These are phyloP conservation scores for Byssothecium circinans DNA, from an alignment of 2,329 filamentous ascomycete genomes.

Conservation along the genomic window DNA sequence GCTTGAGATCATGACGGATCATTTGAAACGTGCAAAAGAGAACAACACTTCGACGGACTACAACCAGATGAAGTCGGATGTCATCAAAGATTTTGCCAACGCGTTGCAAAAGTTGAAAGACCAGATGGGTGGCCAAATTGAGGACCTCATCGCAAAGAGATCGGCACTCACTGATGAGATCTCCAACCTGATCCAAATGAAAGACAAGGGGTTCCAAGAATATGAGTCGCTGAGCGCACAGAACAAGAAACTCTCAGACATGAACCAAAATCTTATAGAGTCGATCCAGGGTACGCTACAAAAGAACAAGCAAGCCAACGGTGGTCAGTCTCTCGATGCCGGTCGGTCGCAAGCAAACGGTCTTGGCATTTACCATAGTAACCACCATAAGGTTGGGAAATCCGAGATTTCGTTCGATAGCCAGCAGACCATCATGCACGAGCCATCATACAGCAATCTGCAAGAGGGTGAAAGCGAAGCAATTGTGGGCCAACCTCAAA, in stretches of 20 bases:
- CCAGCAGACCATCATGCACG: conserved; percentile 42
- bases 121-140: conserved; percentile 72
- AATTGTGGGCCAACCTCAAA: conserved; percentile 74
- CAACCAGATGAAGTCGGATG: conserved; percentile 65
- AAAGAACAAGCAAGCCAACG: conserved; percentile 60
- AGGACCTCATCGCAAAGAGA: conserved; percentile 85
- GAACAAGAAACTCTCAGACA: conserved; percentile 88
- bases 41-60: conserved; percentile 76
- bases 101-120: conserved; percentile 74
- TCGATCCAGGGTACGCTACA: conserved; percentile 94
- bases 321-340: conserved; percentile 52
- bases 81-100: conserved; percentile 64
- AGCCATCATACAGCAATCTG: conserved; percentile 46
- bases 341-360: conserved; percentile 55
- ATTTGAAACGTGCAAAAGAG: conserved; percentile 83
- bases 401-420: conserved; percentile 44
- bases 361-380: conserved; percentile 61
- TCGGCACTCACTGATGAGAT: conserved; percentile 85
- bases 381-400: conserved; percentile 42
- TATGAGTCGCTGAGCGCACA: conserved; percentile 94
- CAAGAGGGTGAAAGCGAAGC: conserved; percentile 66
- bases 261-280: conserved; percentile 94
- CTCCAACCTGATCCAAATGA: conserved; percentile 76
- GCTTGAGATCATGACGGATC: conserved; percentile 84
- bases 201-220: conserved; percentile 90